These are phyloP conservation scores for Claviceps sorghi DNA, from an alignment of 2,329 filamentous ascomycete genomes.

Conservation along the genomic window DNA sequence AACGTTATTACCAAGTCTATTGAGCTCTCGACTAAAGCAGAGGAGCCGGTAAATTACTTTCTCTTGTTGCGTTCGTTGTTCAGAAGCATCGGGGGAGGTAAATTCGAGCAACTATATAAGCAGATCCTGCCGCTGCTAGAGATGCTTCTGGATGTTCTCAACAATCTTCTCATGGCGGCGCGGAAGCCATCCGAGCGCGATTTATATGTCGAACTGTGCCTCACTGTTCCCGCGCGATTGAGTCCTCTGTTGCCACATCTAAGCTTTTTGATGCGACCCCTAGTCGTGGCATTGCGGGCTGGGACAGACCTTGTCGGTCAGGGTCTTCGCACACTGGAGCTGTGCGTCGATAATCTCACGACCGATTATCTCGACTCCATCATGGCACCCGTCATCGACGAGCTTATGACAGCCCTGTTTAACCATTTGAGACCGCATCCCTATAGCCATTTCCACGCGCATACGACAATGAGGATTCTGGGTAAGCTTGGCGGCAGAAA, in stretches of 20 bases:
- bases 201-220: conserved; percentile 88
- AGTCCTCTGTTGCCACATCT: conserved; percentile 92
- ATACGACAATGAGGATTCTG: conserved; percentile 93
- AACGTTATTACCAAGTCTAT: conserved; percentile 97
- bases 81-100: conserved; percentile 87
- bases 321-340: conserved; percentile 78
- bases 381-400: conserved; percentile 97
- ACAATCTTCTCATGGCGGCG: conserved; percentile 82
- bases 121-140: conserved; percentile 91
- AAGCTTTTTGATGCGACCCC: conserved; percentile 89
- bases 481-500: conserved; percentile 94
- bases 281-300: conserved; percentile 87
- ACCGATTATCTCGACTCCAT: conserved; percentile 97
- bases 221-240: conserved; percentile 86
- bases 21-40: conserved; percentile 83
- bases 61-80: conserved; percentile 83
- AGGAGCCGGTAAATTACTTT: conserved; percentile 99
- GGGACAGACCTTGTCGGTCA: conserved; percentile 91
- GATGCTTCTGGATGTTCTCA: conserved; percentile 94
- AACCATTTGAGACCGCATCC: conserved; percentile 88
- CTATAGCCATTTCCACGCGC: conserved; percentile 93
- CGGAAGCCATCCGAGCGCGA: conserved; percentile 83
- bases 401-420: conserved; percentile 94
- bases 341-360: conserved; percentile 96
- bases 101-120: conserved; percentile 97